Evolutionary conservation across 345 rosid species (phyloP).

Genomic region (Eucalyptus sideroxylon): DNA sequence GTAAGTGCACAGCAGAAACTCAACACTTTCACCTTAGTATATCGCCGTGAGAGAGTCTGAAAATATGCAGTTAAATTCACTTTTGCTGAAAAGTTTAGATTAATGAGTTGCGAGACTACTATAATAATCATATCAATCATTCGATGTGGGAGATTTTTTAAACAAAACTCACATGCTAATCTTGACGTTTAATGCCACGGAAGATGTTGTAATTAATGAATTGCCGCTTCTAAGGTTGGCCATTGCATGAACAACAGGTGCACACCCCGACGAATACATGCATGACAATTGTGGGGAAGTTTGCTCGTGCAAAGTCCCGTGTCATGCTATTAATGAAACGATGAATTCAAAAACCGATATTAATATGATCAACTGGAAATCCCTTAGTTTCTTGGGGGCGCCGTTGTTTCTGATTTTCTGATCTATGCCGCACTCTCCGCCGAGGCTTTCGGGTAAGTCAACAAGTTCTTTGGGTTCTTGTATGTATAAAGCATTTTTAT

Average conservation of each 20-base stretch:
- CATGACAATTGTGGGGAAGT: background rate
- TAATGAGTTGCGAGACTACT: background rate
- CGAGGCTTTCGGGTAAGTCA: background rate
- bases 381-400: background rate
- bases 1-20: fast-evolving
- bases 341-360: background rate
- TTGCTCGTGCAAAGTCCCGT: background rate
- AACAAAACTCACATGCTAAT: background rate
- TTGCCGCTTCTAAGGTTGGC: background rate
- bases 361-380: background rate
- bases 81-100: fast-evolving
- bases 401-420: background rate
- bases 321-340: background rate
- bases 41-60: background rate
- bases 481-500: background rate
- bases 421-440: background rate
- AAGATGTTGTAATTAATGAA: background rate
- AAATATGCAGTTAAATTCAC: background rate
- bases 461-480: background rate
- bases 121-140: background rate
- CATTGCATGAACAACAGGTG: background rate
- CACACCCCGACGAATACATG: background rate
- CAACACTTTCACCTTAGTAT: background rate
- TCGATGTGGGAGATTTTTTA: background rate
- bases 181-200: background rate